Conservation (phyloP, 2,329 filamentous ascomycete species). For the Colletotrichum sp. region DNA sequence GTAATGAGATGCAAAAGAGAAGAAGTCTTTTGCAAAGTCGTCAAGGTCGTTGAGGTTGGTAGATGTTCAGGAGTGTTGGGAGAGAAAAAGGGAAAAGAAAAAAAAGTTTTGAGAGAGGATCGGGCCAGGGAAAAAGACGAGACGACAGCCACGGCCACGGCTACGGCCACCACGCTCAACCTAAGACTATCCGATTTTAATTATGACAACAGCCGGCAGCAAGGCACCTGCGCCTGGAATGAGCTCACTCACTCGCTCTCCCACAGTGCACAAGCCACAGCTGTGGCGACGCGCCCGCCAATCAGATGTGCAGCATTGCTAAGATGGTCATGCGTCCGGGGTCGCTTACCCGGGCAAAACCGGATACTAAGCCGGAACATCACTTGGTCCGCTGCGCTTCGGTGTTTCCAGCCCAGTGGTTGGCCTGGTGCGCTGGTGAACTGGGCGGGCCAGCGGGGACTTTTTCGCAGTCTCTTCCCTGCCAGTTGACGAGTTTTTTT, state of each 20-base stretch:
- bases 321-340: slow-evolving; percentile 10
- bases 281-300: slow-evolving; percentile 36
- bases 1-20: slow-evolving; percentile 21
- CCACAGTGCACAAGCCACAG: slow-evolving; percentile 33
- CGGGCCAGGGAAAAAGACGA: slow-evolving; percentile 28
- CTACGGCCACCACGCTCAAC: slow-evolving; percentile 12
- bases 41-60: slow-evolving; percentile 13
- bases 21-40: slow-evolving; percentile 22
- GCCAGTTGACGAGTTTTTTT: not conserved
- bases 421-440: not conserved
- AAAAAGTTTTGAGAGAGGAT: slow-evolving; percentile 25
- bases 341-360: slow-evolving; percentile 19
- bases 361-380: slow-evolving; percentile 18
- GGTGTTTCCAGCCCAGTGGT: not conserved
- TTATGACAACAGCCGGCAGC: slow-evolving; percentile 42
- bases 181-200: slow-evolving; percentile 36
- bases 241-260: slow-evolving; percentile 28
- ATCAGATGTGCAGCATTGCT: slow-evolving; percentile 33
- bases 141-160: slow-evolving; percentile 15
- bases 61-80: not conserved
- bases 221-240: slow-evolving; percentile 23
- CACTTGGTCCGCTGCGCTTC: slow-evolving; percentile 14
- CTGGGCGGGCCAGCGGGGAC: not conserved
- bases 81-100: slow-evolving; percentile 6
- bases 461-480: not conserved